These are phyloP conservation scores for Lathyrus tuberosus DNA, from an alignment of 306 rosid species.

Conservation along the genomic window DNA sequence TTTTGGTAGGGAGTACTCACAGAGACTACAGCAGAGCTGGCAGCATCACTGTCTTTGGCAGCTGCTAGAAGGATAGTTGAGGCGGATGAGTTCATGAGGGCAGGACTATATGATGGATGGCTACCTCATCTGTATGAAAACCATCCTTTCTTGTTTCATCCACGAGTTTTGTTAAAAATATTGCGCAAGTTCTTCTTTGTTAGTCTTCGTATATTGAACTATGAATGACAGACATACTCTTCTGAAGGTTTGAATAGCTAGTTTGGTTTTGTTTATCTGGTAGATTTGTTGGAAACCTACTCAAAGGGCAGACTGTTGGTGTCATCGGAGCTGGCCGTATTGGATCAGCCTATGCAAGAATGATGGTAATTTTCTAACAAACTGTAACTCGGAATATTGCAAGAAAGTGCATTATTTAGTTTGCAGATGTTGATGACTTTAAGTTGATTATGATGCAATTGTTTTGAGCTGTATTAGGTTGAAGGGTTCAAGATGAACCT, in stretches of 20 bases:
- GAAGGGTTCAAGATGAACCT: conserved; percentile 99
- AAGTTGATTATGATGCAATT: conserved; percentile 23
- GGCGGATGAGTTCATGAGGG: conserved; percentile 99
- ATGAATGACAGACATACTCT: conserved; percentile 9
- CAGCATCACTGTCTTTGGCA: conserved; percentile 85
- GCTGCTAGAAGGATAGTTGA: conserved; percentile 99
- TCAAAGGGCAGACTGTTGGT: conserved; percentile 97
- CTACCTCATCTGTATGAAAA: conserved; percentile 86
- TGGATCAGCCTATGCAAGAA: conserved; percentile 98
- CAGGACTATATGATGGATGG: conserved; percentile 96
- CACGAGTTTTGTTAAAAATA: conserved; percentile 2
- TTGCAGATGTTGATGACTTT: conserved; percentile 17
- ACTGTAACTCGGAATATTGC: conserved; percentile 8
- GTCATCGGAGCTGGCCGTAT: conserved; percentile 99
- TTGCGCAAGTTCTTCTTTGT: conserved; percentile 1
- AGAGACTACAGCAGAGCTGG: conserved; percentile 97
- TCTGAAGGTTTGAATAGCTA: conserved; percentile 16
- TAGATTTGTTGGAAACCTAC: conserved; percentile 95
- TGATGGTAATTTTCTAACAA: conserved; percentile 71
- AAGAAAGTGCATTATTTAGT: conserved; percentile 21
- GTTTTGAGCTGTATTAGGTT: conserved; percentile 55
- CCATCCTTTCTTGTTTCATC: conserved; percentile 5
- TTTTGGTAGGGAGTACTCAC: conserved; percentile 90
- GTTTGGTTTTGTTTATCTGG: conserved; percentile 30
- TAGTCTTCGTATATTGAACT: conserved; percentile 3